Base-by-base conservation (phyloP, 2,329 filamentous ascomycete species). In the Colletotrichum somersetense region DNA sequence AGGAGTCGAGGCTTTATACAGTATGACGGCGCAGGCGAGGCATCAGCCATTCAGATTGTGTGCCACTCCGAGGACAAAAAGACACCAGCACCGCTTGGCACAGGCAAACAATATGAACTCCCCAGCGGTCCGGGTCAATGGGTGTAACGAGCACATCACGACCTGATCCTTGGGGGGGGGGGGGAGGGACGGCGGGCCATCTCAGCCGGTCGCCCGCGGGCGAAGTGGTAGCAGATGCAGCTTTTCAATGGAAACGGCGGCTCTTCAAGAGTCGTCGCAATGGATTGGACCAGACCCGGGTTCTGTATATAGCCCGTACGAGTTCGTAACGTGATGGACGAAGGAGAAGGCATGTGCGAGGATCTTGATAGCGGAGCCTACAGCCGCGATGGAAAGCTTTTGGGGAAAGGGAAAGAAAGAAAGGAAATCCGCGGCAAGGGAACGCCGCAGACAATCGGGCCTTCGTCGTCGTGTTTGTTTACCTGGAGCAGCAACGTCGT, bases 1-100 rank as follows among this genome's bases (percentile, higher is more conserved):
- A 44, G 58, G 52, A 63, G 57, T 48, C 35, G 44, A 58, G 50
- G 30, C 35, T 53, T 52, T 35, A 56, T 68, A 58, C 46, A 55
- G 65, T 71, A 50, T 53, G 40, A 62, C 68, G 57, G 42, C 58
- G 46, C 23, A 44, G 33, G n/a, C 42, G 38, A 63, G 26, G 20
- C 50, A 58, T 68, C 26, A 33, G 55, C 53, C 67, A 59, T 57
- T 38, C 59, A 40, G 4, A 30, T 5, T 33, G 44, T 26, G 44
- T 48, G 44, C 16, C n/a, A 42, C 7, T 52, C 33, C 20, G 30
- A 40, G 33, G 18, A 44, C 56, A 16, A n/a, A 53, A 26, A 46
- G 63, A 55, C 30, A 38, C 48, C 14, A 12, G 20, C 40, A 4
- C 35, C 14, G n/a, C 23, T 50, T 42, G 46, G 20, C 16, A 23